Percentiles rank a stretch among this genome's conserved stretches.
These are phyloP conservation scores for Peniophora sp. DNA, from an alignment of 1,284 basidiomycete genomes.

Conservation along the genomic window DNA sequence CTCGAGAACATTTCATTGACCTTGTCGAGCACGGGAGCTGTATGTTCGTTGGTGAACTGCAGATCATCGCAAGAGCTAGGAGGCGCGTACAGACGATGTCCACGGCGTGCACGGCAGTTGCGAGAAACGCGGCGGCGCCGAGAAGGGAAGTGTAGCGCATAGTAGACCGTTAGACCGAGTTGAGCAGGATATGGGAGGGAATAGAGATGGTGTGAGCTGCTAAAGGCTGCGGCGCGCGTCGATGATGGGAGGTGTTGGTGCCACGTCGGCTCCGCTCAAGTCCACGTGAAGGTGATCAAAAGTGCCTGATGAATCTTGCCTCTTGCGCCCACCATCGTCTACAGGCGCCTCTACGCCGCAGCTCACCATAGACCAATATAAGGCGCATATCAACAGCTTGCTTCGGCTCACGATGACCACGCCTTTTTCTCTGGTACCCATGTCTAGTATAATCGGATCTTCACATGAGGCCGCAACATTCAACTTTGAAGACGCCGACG, in stretches of 20 bases:
- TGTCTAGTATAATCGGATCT: no score
- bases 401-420: no score
- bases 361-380: no score
- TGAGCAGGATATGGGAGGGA: background rate
- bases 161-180: background rate
- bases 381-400: no score
- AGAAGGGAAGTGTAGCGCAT: background rate
- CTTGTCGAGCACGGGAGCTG: slow-evolving; percentile 13
- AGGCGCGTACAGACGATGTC: background rate
- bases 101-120: background rate
- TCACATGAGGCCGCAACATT: no score
- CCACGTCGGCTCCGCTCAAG: background rate
- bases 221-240: background rate
- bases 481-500: no score
- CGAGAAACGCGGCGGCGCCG: background rate
- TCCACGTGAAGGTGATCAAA: background rate
- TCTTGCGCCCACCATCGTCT: no score
- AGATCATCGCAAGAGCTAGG: no score
- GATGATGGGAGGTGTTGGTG: background rate
- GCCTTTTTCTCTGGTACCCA: no score
- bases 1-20: slow-evolving; percentile 10
- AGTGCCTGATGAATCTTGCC: no score
- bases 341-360: no score
- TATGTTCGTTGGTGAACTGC: background rate
- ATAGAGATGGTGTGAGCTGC: background rate